A percentile compares a stretch with the other conserved stretches of the same genome.
phyloP scores from a whole-genome alignment of 2,329 filamentous ascomycete species.

The Penicillium sp. region DNA sequence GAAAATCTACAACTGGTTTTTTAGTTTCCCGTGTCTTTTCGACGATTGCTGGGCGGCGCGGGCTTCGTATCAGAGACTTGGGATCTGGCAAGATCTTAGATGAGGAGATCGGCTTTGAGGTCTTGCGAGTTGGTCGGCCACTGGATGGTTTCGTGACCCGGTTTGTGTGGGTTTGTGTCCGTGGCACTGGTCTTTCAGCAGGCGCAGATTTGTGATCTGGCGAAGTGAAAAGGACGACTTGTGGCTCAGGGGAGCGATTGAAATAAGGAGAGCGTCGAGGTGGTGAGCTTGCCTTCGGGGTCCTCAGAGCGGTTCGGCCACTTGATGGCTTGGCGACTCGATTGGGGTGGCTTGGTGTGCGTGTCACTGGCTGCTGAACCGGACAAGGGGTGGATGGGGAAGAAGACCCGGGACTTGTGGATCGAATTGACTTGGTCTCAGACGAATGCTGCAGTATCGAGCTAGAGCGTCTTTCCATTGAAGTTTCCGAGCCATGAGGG shows the following conservation, averaged over 20 bases:
- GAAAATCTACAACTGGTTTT: not conserved
- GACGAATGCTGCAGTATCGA: not conserved
- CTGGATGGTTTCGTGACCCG: no score
- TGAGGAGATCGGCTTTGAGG: no score
- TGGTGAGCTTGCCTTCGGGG: not conserved
- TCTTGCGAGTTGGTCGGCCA: no score
- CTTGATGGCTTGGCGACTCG: not conserved
- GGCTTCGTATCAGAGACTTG: no score
- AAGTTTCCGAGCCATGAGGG: not conserved
- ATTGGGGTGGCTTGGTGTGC: not conserved
- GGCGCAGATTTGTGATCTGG: not conserved
- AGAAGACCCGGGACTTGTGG: not conserved
- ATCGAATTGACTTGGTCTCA: not conserved
- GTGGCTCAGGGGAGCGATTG: not conserved
- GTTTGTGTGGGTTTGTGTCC: no score
- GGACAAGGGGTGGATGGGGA: not conserved
- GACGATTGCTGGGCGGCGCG: not conserved
- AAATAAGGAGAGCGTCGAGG: not conserved
- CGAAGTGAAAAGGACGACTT: not conserved
- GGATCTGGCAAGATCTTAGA: no score
- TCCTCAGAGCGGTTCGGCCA: not conserved
- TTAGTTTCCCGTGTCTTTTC: not conserved
- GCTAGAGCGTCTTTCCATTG: not conserved
- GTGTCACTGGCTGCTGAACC: not conserved
- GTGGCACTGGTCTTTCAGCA: no score